phyloP scores from a whole-genome alignment of 2,329 filamentous ascomycete species.

The Sporothrix sp. region DNA sequence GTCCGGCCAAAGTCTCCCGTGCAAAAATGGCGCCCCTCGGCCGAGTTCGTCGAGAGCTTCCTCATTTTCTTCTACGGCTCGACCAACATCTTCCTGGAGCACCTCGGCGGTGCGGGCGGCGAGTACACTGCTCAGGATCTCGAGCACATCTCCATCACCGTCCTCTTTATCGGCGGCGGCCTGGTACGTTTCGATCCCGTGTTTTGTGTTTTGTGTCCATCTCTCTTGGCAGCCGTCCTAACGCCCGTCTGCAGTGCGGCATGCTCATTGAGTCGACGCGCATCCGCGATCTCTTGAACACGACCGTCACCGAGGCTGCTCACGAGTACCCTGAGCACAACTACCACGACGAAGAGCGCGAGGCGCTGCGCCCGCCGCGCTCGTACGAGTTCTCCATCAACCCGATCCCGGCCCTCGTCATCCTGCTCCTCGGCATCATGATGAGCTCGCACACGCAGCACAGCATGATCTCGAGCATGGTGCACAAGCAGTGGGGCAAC shows the following conservation, averaged over 20 bases:
- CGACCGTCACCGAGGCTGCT: conserved; percentile 32
- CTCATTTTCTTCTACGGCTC: conserved; percentile 85
- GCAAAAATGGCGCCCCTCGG: conserved; percentile 61
- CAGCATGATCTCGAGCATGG: conserved; percentile 78
- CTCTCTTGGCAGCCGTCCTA: not conserved
- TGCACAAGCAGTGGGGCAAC: conserved; percentile 89
- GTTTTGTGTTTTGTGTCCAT: not conserved
- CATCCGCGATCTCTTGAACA: conserved; percentile 59
- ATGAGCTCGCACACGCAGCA: conserved; percentile 87
- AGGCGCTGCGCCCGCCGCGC: conserved; percentile 47
- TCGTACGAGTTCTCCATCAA: conserved; percentile 72
- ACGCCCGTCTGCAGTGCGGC: conserved; percentile 44
- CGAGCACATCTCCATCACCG: conserved; percentile 84
- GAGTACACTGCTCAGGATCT: conserved; percentile 71
- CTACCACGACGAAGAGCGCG: conserved; percentile 36
- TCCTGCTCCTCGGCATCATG: conserved; percentile 82
- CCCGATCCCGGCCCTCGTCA: conserved; percentile 77
- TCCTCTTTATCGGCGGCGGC: conserved; percentile 89
- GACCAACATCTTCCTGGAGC: conserved; percentile 88
- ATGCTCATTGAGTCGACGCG: conserved; percentile 74
- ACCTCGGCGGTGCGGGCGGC: conserved; percentile 60
- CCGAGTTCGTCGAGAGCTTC: conserved; percentile 81
- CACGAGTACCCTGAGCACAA: conserved; percentile 24
- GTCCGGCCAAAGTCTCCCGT: conserved; percentile 52
- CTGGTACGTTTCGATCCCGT: conserved; percentile 47